A percentile compares a stretch with the other conserved stretches of the same genome.
These are phyloP conservation scores for Fusarium transvaalense DNA, from an alignment of 2,329 filamentous ascomycete species.

Conservation along the genomic window DNA sequence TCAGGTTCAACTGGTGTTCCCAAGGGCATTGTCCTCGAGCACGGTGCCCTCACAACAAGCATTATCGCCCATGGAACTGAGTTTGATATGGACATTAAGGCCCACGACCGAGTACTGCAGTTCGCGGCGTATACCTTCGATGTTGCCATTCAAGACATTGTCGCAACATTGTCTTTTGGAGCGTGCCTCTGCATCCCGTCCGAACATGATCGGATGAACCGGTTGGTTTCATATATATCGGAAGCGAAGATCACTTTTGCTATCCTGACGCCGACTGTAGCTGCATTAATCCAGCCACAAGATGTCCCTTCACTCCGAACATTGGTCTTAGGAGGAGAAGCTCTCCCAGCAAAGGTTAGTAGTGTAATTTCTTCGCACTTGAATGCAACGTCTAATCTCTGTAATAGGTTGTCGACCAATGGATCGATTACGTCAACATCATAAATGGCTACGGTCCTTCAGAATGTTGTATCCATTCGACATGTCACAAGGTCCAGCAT, in stretches of 20 bases:
- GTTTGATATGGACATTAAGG: not conserved
- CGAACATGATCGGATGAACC: not conserved
- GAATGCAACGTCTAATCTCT: not conserved
- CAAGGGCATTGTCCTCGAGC: conserved; percentile 3
- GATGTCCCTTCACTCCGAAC: conserved; percentile 1
- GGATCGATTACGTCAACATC: not conserved
- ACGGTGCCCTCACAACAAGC: conserved; percentile 4
- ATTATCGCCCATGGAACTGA: not conserved
- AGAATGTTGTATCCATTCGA: conserved; percentile 4
- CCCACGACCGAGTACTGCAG: not conserved
- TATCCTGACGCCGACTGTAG: not conserved
- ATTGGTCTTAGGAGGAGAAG: not conserved
- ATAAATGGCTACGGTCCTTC: conserved; percentile 2
- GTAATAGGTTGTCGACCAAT: conserved; percentile 3
- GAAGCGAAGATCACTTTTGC: not conserved
- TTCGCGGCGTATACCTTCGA: conserved; percentile 7
- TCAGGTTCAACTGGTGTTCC: conserved; percentile 3
- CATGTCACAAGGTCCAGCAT: not conserved
- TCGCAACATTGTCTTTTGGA: not conserved
- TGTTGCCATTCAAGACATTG: conserved; percentile 1
- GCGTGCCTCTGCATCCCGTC: not conserved
- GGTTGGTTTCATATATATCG: not conserved
- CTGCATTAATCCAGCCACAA: not conserved
- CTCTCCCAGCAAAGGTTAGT: conserved; percentile 1
- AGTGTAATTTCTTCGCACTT: not conserved